phyloP scores from a whole-genome alignment of 2,329 filamentous ascomycete species.

The Fusarium sp. region DNA sequence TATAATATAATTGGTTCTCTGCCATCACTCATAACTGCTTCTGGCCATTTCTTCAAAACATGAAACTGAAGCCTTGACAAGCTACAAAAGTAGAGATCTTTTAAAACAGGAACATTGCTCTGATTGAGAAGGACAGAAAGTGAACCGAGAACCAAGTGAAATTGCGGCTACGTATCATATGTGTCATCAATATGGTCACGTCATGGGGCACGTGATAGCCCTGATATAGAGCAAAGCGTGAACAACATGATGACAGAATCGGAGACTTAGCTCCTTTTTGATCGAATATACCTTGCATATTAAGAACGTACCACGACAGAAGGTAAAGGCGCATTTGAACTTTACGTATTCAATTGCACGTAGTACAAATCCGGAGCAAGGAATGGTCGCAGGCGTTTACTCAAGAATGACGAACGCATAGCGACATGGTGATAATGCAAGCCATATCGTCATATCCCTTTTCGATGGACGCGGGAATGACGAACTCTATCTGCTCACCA shows the following conservation, averaged over 20 bases:
- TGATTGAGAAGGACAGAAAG: too few relatives aligned
- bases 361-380: not conserved
- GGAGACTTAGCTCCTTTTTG: not conserved
- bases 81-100: too few relatives aligned
- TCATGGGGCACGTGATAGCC: not conserved
- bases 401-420: not conserved
- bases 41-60: too few relatives aligned
- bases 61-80: too few relatives aligned
- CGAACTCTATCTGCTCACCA: not conserved
- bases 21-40: too few relatives aligned
- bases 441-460: not conserved
- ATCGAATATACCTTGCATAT: rapidly evolving
- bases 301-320: not conserved
- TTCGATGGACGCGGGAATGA: not conserved
- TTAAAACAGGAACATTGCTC: too few relatives aligned
- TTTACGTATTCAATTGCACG: not conserved
- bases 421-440: not conserved
- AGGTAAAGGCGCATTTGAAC: not conserved
- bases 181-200: not conserved
- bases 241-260: not conserved
- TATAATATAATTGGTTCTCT: too few relatives aligned
- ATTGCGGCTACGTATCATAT: not conserved
- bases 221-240: not conserved
- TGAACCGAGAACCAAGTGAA: not conserved
- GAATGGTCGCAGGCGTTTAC: not conserved